These are phyloP conservation scores for Populus nigra DNA, from an alignment of 345 rosid genomes.

Conservation along the genomic window DNA sequence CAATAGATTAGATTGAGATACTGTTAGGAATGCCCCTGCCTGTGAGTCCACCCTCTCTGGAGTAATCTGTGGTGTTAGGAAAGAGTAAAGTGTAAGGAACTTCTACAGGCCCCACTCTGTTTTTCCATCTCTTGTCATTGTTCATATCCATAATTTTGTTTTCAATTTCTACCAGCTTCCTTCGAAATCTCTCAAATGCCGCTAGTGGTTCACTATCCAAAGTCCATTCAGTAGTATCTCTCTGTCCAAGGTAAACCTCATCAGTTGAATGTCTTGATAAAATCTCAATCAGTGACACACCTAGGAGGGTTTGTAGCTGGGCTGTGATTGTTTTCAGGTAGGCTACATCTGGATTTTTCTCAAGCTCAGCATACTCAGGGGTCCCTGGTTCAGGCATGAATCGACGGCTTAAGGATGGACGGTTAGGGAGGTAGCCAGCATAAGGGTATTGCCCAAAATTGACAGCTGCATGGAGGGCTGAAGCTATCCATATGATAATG, in stretches of 20 bases:
- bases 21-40: constrained; percentile 94
- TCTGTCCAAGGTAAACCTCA: constrained; percentile 85
- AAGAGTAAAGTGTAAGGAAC: constrained; percentile 75
- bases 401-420: constrained; percentile 81
- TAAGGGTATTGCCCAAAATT: constrained; percentile 95
- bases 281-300: constrained; percentile 77
- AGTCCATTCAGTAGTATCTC: constrained; percentile 72
- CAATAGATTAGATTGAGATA: constrained; percentile 52
- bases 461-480: constrained; percentile 95
- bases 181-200: constrained; percentile 61
- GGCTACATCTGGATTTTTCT: constrained; percentile 45
- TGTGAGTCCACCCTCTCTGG: constrained; percentile 63
- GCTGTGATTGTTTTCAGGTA: constrained; percentile 87
- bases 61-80: constrained; percentile 65
- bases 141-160: constrained; percentile 50
- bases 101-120: constrained; percentile 71
- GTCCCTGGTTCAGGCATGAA: constrained; percentile 95
- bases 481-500: constrained; percentile 80
- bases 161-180: constrained; percentile 57
- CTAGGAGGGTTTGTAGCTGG: constrained; percentile 80
- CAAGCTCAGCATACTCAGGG: constrained; percentile 56
- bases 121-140: constrained; percentile 57
- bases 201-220: constrained; percentile 58
- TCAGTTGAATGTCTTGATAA: constrained; percentile 80
- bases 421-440: constrained; percentile 92